Conservation (phyloP, 148 eudicot species). For the Chenopodium berlandieri region DNA sequence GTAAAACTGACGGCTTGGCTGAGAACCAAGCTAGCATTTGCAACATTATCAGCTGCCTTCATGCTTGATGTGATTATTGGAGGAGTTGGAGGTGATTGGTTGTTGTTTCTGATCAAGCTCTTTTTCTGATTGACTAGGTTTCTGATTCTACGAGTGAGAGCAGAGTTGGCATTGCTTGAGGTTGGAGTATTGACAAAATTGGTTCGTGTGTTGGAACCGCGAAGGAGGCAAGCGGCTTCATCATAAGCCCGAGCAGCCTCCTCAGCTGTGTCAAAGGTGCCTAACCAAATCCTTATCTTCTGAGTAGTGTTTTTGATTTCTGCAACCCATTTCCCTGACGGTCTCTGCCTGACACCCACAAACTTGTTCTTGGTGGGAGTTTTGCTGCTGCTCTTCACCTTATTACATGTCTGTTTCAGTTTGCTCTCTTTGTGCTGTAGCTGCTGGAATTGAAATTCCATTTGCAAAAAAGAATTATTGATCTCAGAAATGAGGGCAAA, state of each 20-base stretch:
- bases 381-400: background rate
- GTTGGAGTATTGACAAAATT: slow-evolving; percentile 39
- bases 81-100: slow-evolving; percentile 4
- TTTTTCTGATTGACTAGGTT: slow-evolving; percentile 49
- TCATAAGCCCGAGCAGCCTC: slow-evolving; percentile 72
- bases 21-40: slow-evolving; percentile 9
- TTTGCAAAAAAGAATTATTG: background rate
- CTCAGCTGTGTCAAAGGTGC: slow-evolving; percentile 70
- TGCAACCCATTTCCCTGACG: slow-evolving; percentile 77
- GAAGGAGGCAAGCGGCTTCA: slow-evolving; percentile 65
- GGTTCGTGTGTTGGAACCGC: slow-evolving; percentile 65
- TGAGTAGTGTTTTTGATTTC: slow-evolving; percentile 70
- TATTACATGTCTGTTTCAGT: slow-evolving; percentile 7
- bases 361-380: slow-evolving; percentile 37
- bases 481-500: too few species aligned
- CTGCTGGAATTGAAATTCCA: slow-evolving; percentile 42
- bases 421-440: slow-evolving; percentile 22
- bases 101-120: slow-evolving; percentile 23
- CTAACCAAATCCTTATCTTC: slow-evolving; percentile 66
- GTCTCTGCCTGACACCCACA: slow-evolving; percentile 73
- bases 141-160: slow-evolving; percentile 50
- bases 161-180: slow-evolving; percentile 31
- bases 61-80: background rate
- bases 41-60: background rate
- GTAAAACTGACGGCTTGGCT: background rate